Base-by-base conservation (phyloP, 139 green algal genomes). In the Penium margaritaceum region DNA sequence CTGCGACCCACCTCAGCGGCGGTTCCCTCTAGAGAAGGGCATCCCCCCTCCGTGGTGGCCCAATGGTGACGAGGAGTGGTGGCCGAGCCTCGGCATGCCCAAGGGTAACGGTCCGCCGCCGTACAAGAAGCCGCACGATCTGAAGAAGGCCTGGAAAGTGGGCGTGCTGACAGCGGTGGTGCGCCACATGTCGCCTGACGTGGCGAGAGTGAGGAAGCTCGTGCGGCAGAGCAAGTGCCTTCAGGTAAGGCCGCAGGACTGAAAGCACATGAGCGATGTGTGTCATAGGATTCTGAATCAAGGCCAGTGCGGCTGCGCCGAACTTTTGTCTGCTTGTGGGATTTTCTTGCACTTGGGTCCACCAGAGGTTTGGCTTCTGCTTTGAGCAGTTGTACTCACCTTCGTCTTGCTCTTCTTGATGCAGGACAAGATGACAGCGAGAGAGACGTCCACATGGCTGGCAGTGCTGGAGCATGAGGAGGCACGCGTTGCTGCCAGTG, bases 381-480 rank as follows among this genome's bases (percentile, higher is more conserved):
- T n/a, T n/a, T n/a, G n/a, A n/a, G n/a, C n/a, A n/a, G n/a, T n/a
- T n/a, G n/a, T n/a, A n/a, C n/a, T n/a, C n/a, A n/a, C n/a, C n/a
- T n/a, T n/a, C n/a, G n/a, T n/a, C n/a, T n/a, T n/a, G n/a, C n/a
- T n/a, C n/a, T n/a, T n/a, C n/a, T n/a, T n/a, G n/a, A n/a, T n/a
- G n/a, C n/a, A n/a, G 66, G 73, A 80, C 30, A 80, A 80, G 63
- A 80, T 80, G 73, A 80, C 73, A 47, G 73, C 73, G 63, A 38
- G 73, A 6, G 73, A 80, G 54, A 80, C 67, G 24, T 67, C 73
- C 35, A 80, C 73, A 29, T 80, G 73, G 73, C 73, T 80, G 3
- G 65, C 64, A 27, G 73, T 80, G 30, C 73, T 80, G 17, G 30
- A 70, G 19, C 73, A 74, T 29, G 73, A 80, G 36, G 71, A 78